Conservation (phyloP, 768 basidiomycete species). For the Fibroporia radiculosa region DNA sequence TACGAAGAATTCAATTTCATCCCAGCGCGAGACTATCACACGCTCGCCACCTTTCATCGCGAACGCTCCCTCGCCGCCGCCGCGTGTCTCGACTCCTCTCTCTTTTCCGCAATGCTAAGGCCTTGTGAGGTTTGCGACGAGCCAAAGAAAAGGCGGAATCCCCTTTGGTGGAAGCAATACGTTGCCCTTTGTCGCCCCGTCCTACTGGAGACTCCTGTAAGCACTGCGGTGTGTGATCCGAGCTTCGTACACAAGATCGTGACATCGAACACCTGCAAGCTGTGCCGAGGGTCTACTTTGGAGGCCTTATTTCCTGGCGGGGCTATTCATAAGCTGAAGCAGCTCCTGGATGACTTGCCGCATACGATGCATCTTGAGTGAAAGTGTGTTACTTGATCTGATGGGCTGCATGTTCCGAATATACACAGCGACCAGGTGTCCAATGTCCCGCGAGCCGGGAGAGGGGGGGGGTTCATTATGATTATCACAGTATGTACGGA, state of each 20-base stretch:
- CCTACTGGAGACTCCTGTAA: neutral
- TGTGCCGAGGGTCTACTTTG: neutral
- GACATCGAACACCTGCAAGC: neutral
- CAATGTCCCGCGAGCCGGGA: no score
- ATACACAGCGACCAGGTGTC: no score
- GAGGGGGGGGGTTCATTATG: no score
- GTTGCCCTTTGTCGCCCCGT: neutral
- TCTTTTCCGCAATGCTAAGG: neutral
- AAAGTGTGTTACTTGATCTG: no score
- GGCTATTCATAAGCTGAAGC: neutral
- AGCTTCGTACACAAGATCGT: neutral
- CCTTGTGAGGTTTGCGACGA: neutral
- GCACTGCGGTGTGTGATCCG: neutral
- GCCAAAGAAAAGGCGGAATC: neutral
- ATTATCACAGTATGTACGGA: no score
- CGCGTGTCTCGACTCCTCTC: neutral
- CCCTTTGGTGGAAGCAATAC: neutral
- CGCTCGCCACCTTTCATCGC: slow-evolving; percentile 2
- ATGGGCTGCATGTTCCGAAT: no score
- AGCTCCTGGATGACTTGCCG: slow-evolving; percentile 1
- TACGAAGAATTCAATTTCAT: slow-evolving; percentile 16
- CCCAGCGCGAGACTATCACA: slow-evolving; percentile 9
- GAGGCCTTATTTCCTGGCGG: neutral
- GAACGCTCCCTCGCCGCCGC: neutral
- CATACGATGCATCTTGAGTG: neutral